Evolutionary conservation across 2,329 filamentous ascomycete genomes (phyloP).

Genomic region (Tetracladium maxilliforme): DNA sequence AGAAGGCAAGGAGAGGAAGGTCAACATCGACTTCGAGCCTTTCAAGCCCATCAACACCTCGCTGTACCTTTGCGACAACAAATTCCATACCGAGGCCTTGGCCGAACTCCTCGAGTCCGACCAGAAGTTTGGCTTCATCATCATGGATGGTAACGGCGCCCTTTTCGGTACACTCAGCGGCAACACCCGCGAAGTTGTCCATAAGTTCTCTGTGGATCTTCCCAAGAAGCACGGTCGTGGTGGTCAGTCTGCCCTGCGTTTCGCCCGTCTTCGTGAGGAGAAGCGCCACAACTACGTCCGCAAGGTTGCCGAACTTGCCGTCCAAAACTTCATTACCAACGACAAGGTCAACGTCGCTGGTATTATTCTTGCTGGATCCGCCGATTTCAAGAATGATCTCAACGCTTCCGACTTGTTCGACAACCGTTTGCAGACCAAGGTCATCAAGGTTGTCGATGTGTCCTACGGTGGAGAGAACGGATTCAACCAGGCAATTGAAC

Average conservation of each 20-base stretch:
- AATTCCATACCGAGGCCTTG: conserved; percentile 96
- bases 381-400: conserved; percentile 98
- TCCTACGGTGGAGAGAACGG: conserved; percentile 98
- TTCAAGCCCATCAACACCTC: conserved; percentile 99
- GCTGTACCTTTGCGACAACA: conserved; percentile 98
- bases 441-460: conserved; percentile 98
- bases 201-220: conserved; percentile 97
- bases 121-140: conserved; percentile 98
- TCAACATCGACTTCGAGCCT: conserved; percentile 99
- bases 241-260: conserved; percentile 99
- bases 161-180: conserved; percentile 94
- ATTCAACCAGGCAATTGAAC: conserved; percentile 97
- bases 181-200: conserved; percentile 90
- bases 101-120: conserved; percentile 96
- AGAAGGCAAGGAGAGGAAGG: conserved; percentile 97
- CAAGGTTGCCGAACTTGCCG: conserved; percentile 93
- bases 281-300: conserved; percentile 99
- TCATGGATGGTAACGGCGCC: conserved; percentile 99
- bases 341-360: conserved; percentile 98
- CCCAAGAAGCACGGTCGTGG: conserved; percentile 99
- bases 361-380: conserved; percentile 87
- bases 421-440: conserved; percentile 76
- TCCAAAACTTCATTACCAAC: conserved; percentile 96
- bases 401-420: conserved; percentile 98
- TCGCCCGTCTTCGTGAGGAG: conserved; percentile 96